Percentiles rank a stretch among this genome's conserved stretches.
Evolutionary conservation across 1,139 yeast species (phyloP).

Genomic region (Geotrichum aggregatum): DNA sequence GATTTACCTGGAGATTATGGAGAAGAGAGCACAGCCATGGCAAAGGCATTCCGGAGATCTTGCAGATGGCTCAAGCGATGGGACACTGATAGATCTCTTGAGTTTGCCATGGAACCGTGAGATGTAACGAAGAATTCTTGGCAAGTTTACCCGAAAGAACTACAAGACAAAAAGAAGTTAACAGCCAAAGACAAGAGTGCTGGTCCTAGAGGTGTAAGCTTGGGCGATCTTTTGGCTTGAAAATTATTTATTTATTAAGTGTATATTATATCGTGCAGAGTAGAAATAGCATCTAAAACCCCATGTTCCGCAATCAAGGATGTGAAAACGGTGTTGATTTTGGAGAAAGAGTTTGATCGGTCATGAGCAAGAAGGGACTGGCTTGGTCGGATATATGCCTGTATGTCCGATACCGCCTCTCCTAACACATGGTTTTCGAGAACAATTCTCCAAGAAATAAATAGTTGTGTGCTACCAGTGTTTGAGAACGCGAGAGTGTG

Average conservation of each 20-base stretch:
- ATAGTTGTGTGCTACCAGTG: constrained; percentile 13
- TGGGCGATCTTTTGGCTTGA: neutral
- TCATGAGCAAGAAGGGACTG: constrained; percentile 8
- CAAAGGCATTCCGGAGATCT: constrained; percentile 29
- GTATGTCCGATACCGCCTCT: constrained; percentile 15
- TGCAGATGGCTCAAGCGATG: constrained; percentile 29
- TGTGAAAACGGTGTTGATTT: constrained; percentile 20
- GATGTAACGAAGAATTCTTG: no score
- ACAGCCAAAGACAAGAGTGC: neutral
- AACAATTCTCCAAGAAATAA: constrained; percentile 23
- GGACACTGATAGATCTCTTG: constrained; percentile 2
- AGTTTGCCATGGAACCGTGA: neutral
- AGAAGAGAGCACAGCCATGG: constrained; percentile 29
- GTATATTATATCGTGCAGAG: constrained; percentile 23
- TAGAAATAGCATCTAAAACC: constrained; percentile 24
- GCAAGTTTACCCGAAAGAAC: neutral
- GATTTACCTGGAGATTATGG: constrained; percentile 28
- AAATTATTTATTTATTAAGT: constrained; percentile 9
- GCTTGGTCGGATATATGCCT: constrained; percentile 12
- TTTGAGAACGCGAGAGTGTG: constrained; percentile 21
- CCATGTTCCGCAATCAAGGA: constrained; percentile 24
- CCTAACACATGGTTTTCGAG: constrained; percentile 10
- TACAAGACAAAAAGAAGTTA: neutral
- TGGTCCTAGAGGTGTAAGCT: neutral
- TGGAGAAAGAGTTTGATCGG: constrained; percentile 13